A percentile compares a stretch with the other conserved stretches of the same genome.
Conservation (phyloP, 805 yeast species). For the Nakazawaea ernobii region DNA sequence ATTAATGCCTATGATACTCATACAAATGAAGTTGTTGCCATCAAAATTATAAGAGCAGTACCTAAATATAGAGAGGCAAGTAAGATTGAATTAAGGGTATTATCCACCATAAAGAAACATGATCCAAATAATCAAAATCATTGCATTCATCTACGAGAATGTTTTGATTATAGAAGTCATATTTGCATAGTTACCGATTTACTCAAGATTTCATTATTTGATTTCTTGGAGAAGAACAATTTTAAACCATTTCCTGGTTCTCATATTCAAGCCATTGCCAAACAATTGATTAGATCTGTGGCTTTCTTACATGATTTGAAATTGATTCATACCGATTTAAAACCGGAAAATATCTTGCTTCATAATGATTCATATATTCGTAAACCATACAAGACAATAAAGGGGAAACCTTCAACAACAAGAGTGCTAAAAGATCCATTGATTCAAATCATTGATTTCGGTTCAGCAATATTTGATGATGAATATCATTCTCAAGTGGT, state of each 20-base stretch:
- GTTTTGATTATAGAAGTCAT: constrained; percentile 90
- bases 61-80: constrained; percentile 96
- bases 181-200: constrained; percentile 91
- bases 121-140: constrained; percentile 64
- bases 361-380: constrained; percentile 43
- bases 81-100: constrained; percentile 80
- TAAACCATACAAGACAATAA: constrained; percentile 28
- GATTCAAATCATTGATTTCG: constrained; percentile 91
- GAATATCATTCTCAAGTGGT: constrained; percentile 91
- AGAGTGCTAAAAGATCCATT: constrained; percentile 68
- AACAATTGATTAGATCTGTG: constrained; percentile 79
- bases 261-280: constrained; percentile 84
- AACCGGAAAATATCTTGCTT: constrained; percentile 89
- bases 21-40: constrained; percentile 65
- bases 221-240: constrained; percentile 78
- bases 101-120: constrained; percentile 64
- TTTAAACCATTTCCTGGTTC: constrained; percentile 91
- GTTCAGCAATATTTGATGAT: constrained; percentile 91
- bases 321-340: constrained; percentile 90
- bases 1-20: constrained; percentile 72
- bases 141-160: constrained; percentile 83
- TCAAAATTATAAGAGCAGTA: constrained; percentile 86
- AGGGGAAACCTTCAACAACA: constrained; percentile 23
- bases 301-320: constrained; percentile 86
- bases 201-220: constrained; percentile 79